Evolutionary conservation across 2,329 filamentous ascomycete genomes (phyloP), one percentile per base, ranked within the genome.

Genomic region (Celoporthe dispersa): DNA sequence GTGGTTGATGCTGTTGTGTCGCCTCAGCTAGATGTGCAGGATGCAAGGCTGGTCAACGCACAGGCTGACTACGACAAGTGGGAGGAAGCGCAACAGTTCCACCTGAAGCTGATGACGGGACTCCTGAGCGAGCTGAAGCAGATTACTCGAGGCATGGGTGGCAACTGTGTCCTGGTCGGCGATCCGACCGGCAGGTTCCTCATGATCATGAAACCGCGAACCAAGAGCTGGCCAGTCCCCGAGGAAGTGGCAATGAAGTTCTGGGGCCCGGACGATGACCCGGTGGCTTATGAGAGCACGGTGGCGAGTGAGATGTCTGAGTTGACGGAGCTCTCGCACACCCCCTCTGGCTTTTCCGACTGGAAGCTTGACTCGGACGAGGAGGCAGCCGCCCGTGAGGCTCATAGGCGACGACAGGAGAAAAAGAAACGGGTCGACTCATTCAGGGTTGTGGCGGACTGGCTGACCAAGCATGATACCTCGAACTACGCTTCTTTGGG

Each of bases 1-100:
- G 48, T 71, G n/a, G n/a, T 67, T 14, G 70, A 69, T 9, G 53
- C 48, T n/a, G 39, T 67, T 8, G 64, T 69, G 2, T 41, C 44
- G 28, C 67, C 51, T 12, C 33, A 59, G 19, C 9, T 71, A 9
- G 8, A 39, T 1, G 33, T 69, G 5, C 41, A 28, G 25, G 60
- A 65, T 6, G 66, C 55, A 1, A 28, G 62, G 1, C 39, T 71
- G 33, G 41, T 69, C 51, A 41, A 60, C 39, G 51, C 60, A 2
- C 59, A 60, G 3, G 19, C 37, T 7, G 44, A n/a, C 31, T 71
- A 67, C 28, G 4, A 28, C 33, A 37, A 33, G 22, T 71, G 63
- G 60, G 70, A 71, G 53, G 12, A 28, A 11, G 48, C 57, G 5
- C 44, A 69, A 28, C 64, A 67, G 22, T 39, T 16, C 8, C 64